These are phyloP conservation scores for Artemisia annua DNA, from an alignment of 129 eudicot species.

Conservation along the genomic window DNA sequence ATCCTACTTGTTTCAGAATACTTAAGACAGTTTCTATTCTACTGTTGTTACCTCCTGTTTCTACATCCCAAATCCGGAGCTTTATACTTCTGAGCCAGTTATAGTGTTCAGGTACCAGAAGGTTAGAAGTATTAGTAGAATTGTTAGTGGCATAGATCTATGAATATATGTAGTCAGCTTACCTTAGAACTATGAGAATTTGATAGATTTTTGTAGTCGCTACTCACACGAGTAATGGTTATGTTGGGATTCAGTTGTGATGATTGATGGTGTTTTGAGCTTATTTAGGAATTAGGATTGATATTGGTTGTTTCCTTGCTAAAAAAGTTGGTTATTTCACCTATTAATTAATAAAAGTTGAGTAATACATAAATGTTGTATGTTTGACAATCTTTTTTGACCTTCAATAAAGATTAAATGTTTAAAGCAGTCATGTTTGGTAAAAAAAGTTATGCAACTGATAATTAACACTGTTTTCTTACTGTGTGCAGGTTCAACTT, in stretches of 20 bases:
- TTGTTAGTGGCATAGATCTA: background rate
- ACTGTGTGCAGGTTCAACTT: slow-evolving; percentile 74
- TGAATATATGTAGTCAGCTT: background rate
- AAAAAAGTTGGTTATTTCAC: background rate
- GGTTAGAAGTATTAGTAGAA: too few species aligned
- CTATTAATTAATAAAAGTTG: background rate
- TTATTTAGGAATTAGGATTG: background rate
- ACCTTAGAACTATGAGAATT: background rate
- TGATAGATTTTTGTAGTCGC: background rate
- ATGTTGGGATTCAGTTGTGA: background rate
- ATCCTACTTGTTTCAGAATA: too few species aligned
- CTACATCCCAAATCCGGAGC: too few species aligned
- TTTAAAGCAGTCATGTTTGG: background rate
- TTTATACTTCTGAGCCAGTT: too few species aligned
- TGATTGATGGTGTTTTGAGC: background rate
- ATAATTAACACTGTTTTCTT: slow-evolving; percentile 3
- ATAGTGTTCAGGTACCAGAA: too few species aligned
- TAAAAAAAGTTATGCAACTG: background rate
- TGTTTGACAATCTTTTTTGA: background rate
- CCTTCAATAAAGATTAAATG: background rate
- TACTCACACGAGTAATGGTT: background rate
- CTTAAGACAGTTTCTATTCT: too few species aligned
- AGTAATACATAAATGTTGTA: background rate
- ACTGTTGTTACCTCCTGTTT: too few species aligned
- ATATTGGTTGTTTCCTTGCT: background rate